phyloP scores from a whole-genome alignment of 768 basidiomycete species.

The Ephemerocybe angulata region DNA sequence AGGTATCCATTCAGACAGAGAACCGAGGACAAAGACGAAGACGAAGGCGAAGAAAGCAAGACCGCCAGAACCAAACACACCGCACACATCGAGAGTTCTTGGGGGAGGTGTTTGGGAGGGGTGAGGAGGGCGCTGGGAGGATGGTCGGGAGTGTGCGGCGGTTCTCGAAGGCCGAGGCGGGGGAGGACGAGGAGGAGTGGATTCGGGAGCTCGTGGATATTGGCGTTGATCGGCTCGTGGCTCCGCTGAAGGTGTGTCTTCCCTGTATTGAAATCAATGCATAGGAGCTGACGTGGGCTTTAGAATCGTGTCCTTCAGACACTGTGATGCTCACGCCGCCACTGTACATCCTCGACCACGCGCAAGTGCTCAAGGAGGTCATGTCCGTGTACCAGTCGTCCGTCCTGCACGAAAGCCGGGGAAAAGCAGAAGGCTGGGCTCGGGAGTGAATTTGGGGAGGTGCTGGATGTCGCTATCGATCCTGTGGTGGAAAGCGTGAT shows the following conservation, averaged over 20 bases:
- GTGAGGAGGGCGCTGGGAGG: conserved; percentile 54
- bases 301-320: conserved; percentile 92
- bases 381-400: conserved; percentile 87
- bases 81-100: too few relatives aligned
- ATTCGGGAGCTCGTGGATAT: conserved; percentile 77
- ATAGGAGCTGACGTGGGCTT: conserved; percentile 1
- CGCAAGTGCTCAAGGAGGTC: conserved; percentile 81
- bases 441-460: conserved; percentile 48
- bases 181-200: conserved; percentile 72
- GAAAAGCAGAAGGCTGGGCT: conserved; percentile 30
- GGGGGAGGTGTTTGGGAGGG: conserved; percentile 75
- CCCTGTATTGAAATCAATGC: conserved; percentile 58
- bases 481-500: too few relatives aligned
- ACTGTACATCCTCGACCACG: conserved; percentile 83
- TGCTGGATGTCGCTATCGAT: too few relatives aligned
- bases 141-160: conserved; percentile 75
- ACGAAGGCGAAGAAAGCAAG: too few relatives aligned
- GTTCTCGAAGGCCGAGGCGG: conserved; percentile 24
- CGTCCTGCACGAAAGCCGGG: conserved; percentile 56
- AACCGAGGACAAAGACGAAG: too few relatives aligned
- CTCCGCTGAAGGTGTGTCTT: too few relatives aligned
- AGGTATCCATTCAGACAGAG: too few relatives aligned
- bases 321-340: conserved; percentile 79
- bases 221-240: too few relatives aligned
- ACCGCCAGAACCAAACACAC: too few relatives aligned